phyloP scores from a whole-genome alignment of 2,329 filamentous ascomycete species.

The Grosmannia serpens region DNA sequence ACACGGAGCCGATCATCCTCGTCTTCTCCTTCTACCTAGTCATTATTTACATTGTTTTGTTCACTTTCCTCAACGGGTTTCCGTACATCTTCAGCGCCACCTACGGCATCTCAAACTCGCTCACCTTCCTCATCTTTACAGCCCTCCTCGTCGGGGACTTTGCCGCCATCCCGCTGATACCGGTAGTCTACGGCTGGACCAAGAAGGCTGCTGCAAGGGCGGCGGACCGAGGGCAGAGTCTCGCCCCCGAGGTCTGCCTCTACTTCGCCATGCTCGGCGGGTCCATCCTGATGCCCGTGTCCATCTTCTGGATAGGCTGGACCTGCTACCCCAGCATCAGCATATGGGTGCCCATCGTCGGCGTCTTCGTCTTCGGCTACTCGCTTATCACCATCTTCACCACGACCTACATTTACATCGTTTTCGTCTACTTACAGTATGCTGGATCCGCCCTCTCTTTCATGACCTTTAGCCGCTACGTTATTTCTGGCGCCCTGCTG shows the following conservation, averaged over 20 bases:
- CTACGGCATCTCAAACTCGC: slow-evolving; percentile 21
- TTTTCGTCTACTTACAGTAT: not conserved
- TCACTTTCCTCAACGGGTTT: slow-evolving; percentile 37
- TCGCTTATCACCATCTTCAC: not conserved
- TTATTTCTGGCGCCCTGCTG: not conserved
- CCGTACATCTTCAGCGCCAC: slow-evolving; percentile 38
- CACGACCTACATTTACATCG: not conserved
- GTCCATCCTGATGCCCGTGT: not conserved
- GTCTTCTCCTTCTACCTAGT: slow-evolving; percentile 33
- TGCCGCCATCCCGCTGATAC: not conserved
- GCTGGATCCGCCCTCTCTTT: not conserved
- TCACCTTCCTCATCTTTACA: slow-evolving; percentile 4
- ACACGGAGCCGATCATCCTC: slow-evolving; percentile 33
- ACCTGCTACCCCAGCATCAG: not conserved
- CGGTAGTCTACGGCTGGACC: not conserved
- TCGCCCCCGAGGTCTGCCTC: slow-evolving; percentile 38
- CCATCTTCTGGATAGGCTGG: slow-evolving; percentile 1
- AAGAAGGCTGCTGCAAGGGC: not conserved
- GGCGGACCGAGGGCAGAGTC: not conserved
- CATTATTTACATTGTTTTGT: slow-evolving; percentile 32
- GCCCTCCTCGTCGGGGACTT: slow-evolving; percentile 25
- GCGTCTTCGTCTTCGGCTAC: not conserved
- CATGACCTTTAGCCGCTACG: not conserved
- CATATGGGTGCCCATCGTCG: slow-evolving; percentile 16
- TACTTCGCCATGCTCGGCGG: slow-evolving; percentile 36